These are phyloP conservation scores for Fraxinus albicans DNA, from an alignment of 305 asterid species.

Conservation along the genomic window DNA sequence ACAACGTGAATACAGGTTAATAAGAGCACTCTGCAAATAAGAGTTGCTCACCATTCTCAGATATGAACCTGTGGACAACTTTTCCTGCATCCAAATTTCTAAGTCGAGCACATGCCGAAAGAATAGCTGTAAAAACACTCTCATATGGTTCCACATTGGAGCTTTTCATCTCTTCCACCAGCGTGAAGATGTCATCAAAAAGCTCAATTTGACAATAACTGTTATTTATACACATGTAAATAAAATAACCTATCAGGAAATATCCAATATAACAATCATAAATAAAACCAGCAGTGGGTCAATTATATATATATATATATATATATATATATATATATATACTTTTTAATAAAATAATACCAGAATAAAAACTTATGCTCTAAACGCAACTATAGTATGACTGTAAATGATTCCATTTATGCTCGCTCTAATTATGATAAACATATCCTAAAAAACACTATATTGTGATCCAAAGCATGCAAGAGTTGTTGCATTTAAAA, in stretches of 20 bases:
- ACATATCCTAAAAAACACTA: neutral
- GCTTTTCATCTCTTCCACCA: constrained; percentile 64
- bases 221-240: constrained; percentile 23
- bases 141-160: constrained; percentile 47
- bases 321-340: too few relatives aligned
- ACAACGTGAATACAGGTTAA: constrained; percentile 65
- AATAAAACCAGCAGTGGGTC: too few relatives aligned
- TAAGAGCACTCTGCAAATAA: constrained; percentile 58
- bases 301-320: too few relatives aligned
- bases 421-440: neutral
- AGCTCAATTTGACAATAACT: constrained; percentile 67
- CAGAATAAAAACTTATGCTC: too few relatives aligned
- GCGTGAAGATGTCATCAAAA: constrained; percentile 49
- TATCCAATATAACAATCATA: neutral
- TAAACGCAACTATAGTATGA: neutral
- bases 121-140: constrained; percentile 53
- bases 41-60: constrained; percentile 37
- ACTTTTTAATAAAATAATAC: too few relatives aligned
- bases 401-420: neutral
- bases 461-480: neutral
- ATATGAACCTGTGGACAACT: constrained; percentile 43
- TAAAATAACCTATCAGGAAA: constrained; percentile 15
- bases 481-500: neutral
- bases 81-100: constrained; percentile 58
- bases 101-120: constrained; percentile 57